Base-by-base conservation (phyloP, 257 asterid genomes). In the Fraxinus pennsylvanica region DNA sequence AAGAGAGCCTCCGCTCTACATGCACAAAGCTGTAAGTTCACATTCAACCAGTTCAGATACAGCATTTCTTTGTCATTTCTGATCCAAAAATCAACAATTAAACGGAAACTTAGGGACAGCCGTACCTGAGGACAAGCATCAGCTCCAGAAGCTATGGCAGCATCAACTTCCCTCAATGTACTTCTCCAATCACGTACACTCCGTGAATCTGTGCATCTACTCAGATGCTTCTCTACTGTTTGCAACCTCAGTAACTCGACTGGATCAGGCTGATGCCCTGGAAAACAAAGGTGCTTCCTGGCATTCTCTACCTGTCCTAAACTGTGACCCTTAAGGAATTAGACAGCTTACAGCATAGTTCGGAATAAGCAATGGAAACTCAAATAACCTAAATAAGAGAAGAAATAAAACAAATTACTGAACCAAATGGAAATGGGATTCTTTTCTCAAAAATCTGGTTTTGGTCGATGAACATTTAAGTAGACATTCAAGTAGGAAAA, bases 1-100 rank as follows among this genome's bases (percentile, higher is more conserved):
- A 93, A 79, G 77, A 91, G 90, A 67, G 98, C 96, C 85, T 95
- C 99, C 29, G 97, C 97, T 84, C 90, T 89, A 84, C 96, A 91
- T 52, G 98, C 93, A 77, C 81, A 84, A 59, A 95, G 87, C 99
- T 95, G 97, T 74, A 89, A 82, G 84, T 83, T 66, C 85, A 84
- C 81, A 82, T 59, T 74, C 78, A 76, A 87, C 66, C 82, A 66
- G 80, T 71, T 86, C 76, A 82, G 78, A 38, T 9, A 38, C 47
- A 79, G 47, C 78, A 63, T 72, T 67, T 59, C 59, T 17, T n/a
- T 21, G 32, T 59, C 67, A 2, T 59, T 21, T 63, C 13, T 59
- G 27, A 59, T 21, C 67, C 67, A 21, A 22, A 63, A 25, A 22
- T 25, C 15, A 63, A 63, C 21, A 63, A 27, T 3, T 17, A 4